Conservation (phyloP, 78 protist genomes). For the Dictyostelium capitatum region DNA sequence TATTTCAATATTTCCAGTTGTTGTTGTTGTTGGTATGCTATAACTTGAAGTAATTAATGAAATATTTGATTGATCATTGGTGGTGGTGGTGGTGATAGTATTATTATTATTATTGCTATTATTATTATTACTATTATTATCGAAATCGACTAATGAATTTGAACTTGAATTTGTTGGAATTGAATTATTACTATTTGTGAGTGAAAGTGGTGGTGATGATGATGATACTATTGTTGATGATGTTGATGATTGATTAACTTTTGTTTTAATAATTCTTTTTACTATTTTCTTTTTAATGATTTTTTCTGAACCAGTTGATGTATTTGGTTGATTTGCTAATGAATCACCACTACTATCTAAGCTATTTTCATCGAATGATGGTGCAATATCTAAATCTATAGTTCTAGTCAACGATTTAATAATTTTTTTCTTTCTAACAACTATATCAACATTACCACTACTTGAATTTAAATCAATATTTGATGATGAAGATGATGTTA, state of each 20-base stretch:
- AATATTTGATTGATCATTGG: neutral
- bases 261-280: slow-evolving; percentile 20
- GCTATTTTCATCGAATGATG: slow-evolving; percentile 13
- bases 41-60: neutral
- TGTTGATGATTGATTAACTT: neutral
- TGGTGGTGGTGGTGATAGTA: neutral
- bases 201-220: neutral
- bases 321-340: neutral
- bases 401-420: slow-evolving; percentile 60
- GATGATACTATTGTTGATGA: neutral
- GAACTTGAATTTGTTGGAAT: neutral
- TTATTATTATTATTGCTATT: neutral
- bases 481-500: neutral
- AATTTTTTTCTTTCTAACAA: slow-evolving; percentile 23
- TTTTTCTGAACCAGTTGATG: slow-evolving; percentile 28
- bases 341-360: neutral
- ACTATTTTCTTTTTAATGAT: slow-evolving; percentile 30
- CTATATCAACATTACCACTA: neutral
- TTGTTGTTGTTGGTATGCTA: neutral
- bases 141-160: neutral
- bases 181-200: slow-evolving; percentile 3
- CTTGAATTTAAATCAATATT: neutral
- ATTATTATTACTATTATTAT: slow-evolving; percentile 20
- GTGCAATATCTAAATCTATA: slow-evolving; percentile 35
- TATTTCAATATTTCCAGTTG: neutral